These are phyloP conservation scores for Hortiboletus flavorubellus DNA, from an alignment of 768 basidiomycete species.

Conservation along the genomic window DNA sequence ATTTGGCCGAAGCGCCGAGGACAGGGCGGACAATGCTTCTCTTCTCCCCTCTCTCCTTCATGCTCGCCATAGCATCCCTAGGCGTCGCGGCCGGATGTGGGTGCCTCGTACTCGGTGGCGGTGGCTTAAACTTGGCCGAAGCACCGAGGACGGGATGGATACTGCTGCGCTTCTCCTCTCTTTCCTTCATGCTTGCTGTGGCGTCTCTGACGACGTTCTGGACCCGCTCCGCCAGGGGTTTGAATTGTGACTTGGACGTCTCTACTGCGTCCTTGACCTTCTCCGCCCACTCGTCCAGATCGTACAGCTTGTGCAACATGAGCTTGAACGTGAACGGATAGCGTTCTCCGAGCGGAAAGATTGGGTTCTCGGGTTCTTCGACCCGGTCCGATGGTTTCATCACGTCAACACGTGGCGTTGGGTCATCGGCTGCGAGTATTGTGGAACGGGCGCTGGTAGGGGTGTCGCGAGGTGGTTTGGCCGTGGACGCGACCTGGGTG, in stretches of 20 bases:
- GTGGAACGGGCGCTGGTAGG: slow-evolving; percentile 15
- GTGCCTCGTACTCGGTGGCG: not conserved
- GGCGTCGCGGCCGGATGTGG: not conserved
- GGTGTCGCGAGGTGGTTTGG: slow-evolving; percentile 23
- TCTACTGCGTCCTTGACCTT: slow-evolving; percentile 54
- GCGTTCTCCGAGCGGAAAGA: slow-evolving; percentile 40
- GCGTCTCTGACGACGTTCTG: slow-evolving; percentile 13
- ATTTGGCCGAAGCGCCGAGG: slow-evolving; percentile 18
- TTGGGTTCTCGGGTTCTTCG: slow-evolving; percentile 29
- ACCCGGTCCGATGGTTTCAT: slow-evolving; percentile 15
- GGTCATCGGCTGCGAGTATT: not conserved
- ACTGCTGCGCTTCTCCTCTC: slow-evolving; percentile 11
- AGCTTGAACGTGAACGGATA: slow-evolving; percentile 64
- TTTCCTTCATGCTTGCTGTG: slow-evolving; percentile 14
- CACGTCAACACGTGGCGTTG: not conserved
- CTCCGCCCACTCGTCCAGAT: slow-evolving; percentile 53
- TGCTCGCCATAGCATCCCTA: slow-evolving; percentile 5
- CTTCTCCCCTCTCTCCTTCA: slow-evolving; percentile 15
- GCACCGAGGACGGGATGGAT: slow-evolving; percentile 27
- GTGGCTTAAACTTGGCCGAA: slow-evolving; percentile 15
- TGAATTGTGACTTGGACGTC: slow-evolving; percentile 53
- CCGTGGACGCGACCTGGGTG: not conserved
- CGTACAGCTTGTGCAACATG: slow-evolving; percentile 66
- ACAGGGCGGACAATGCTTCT: slow-evolving; percentile 27
- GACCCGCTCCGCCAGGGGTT: slow-evolving; percentile 45